Percentiles rank a stretch among this genome's conserved stretches.
These are phyloP conservation scores for Dendrostoma leiphaemia DNA, from an alignment of 2,329 filamentous ascomycete genomes.

Conservation along the genomic window DNA sequence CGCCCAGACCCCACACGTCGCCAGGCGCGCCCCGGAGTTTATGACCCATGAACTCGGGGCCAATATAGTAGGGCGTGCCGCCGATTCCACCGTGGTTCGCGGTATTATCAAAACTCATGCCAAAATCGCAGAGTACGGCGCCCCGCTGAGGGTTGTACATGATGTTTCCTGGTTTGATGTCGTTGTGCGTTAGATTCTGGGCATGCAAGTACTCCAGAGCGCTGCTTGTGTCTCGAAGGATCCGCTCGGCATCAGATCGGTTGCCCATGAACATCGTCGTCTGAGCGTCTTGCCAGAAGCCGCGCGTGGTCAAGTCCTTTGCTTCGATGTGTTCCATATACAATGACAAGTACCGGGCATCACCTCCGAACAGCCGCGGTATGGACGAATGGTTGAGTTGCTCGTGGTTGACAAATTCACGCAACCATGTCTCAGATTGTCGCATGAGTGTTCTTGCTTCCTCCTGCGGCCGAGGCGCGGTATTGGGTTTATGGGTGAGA, in stretches of 20 bases:
- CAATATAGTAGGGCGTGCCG: slow-evolving; percentile 61
- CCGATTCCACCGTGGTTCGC: slow-evolving; percentile 40
- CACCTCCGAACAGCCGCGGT: slow-evolving; percentile 56
- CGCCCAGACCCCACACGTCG: slow-evolving; percentile 59
- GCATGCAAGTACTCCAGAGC: slow-evolving; percentile 57
- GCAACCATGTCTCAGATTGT: slow-evolving; percentile 59
- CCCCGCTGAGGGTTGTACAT: slow-evolving; percentile 58
- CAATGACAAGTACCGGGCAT: slow-evolving; percentile 57
- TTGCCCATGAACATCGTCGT: slow-evolving; percentile 47
- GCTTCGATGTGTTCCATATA: slow-evolving; percentile 63
- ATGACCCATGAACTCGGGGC: slow-evolving; percentile 57
- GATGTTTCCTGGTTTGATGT: slow-evolving; percentile 62
- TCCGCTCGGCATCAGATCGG: slow-evolving; percentile 48
- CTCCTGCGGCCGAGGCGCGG: slow-evolving; percentile 44
- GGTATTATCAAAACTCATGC: slow-evolving; percentile 50
- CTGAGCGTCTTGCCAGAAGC: slow-evolving; percentile 42
- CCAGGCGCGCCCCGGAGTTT: slow-evolving; percentile 53
- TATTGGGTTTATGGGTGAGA: slow-evolving; percentile 24
- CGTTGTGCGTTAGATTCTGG: slow-evolving; percentile 55
- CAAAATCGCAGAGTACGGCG: slow-evolving; percentile 60
- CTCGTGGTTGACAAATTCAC: slow-evolving; percentile 56
- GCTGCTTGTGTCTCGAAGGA: slow-evolving; percentile 52
- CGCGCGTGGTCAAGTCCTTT: slow-evolving; percentile 48
- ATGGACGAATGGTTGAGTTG: slow-evolving; percentile 56
- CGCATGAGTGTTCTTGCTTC: slow-evolving; percentile 55